Base-by-base conservation (phyloP, 345 rosid genomes). In the Boechera stricta region DNA sequence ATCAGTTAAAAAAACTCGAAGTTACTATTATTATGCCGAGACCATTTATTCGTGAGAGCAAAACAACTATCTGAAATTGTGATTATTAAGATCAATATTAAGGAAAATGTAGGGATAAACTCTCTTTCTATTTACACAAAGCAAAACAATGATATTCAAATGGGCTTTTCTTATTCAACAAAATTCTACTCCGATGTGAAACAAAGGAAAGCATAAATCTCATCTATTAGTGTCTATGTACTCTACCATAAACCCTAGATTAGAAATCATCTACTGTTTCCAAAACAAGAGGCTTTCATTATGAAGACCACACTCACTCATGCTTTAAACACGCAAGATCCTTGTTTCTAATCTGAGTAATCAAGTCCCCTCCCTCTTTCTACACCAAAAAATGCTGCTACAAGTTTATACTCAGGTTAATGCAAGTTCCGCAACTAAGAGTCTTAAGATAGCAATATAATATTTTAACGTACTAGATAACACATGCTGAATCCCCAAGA, bases 401-500 rank as follows among this genome's bases (percentile, higher is more conserved):
- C 36, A 64, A 64, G 44, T 70, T 70, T 45, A 45, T 64, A 45
- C 39, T 64, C 47, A 35, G 44, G 77, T 38, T 33, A 64, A 58
- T 67, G 58, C 56, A 67, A 66, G 47, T 41, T 18, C 59, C 35
- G 57, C 44, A 71, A 73, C 74, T 60, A 73, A 39, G 69, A 53
- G 61, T 73, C 60, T 67, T 45, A 60, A 64, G 52, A 67, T 16
- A 62, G 72, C 52, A 69, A 64, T 12, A 42, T 45, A 8, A 84
- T 49, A 21, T 35, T 16, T 79, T 63, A 61, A 72, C 97, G 11
- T 95, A 91, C 99, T 86, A 84, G 67, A 93, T 77, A 56, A 90
- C 69, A 78, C 98, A 96, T 63, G 92, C 93, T 54, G 99, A 93
- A 80, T 93, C 99, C 61, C 99, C 99, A 71, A 93, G 82, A 72